Evolutionary conservation across 306 rosid species (phyloP).

Genomic region (Cicer bijugum): DNA sequence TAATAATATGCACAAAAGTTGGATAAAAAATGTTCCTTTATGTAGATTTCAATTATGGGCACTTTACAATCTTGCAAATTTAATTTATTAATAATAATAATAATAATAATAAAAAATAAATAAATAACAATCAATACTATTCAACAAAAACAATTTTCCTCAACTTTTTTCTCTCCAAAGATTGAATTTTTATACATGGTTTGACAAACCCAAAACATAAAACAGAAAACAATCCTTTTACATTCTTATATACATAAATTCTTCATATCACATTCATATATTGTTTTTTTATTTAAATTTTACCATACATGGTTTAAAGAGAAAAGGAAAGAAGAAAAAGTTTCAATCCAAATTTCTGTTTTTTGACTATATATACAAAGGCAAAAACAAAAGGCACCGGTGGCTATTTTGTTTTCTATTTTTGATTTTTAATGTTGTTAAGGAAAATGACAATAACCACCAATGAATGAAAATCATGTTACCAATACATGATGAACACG

Average conservation of each 20-base stretch:
- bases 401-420: slow-evolving; percentile 36
- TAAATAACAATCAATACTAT: background rate
- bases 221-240: background rate
- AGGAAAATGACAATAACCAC: background rate
- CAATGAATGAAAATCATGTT: slow-evolving; percentile 22
- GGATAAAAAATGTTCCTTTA: background rate
- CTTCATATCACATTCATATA: background rate
- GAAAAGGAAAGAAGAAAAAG: slow-evolving; percentile 7
- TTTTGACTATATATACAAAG: background rate
- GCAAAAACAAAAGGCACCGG: slow-evolving; percentile 53
- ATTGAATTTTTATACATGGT: background rate
- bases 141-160: background rate
- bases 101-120: background rate
- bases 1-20: background rate
- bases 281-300: background rate
- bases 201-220: background rate
- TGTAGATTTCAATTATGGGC: background rate
- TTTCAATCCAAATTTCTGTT: background rate
- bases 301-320: background rate
- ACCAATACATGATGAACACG: slow-evolving; percentile 40
- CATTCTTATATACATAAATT: background rate
- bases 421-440: too few species aligned
- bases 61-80: background rate
- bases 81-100: background rate
- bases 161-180: background rate